phyloP scores from a whole-genome alignment of 148 eudicot species.

The Vaccinium vitisidaea region DNA sequence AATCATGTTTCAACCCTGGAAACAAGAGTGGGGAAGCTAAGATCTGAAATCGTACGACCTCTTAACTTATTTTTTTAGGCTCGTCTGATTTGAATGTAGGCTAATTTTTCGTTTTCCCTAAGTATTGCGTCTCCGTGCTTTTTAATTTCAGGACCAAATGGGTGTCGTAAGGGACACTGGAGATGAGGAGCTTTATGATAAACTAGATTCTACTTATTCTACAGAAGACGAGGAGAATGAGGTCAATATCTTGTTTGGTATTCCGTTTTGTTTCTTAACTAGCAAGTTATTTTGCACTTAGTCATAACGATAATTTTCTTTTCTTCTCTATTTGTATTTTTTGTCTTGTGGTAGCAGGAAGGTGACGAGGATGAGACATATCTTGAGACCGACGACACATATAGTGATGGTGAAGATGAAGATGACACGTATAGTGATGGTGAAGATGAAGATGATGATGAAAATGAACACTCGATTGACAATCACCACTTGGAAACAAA shows the following conservation, averaged over 20 bases:
- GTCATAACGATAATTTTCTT: neutral
- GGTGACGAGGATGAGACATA: conserved; percentile 51
- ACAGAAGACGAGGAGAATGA: conserved; percentile 82
- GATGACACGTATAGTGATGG: conserved; percentile 37
- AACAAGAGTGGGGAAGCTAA: conserved; percentile 55
- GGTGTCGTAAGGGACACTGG: conserved; percentile 40
- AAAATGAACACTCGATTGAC: conserved; percentile 22
- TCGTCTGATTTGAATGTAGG: neutral
- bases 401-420: conserved; percentile 34
- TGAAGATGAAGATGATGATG: conserved; percentile 40
- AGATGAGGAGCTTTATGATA: conserved; percentile 55
- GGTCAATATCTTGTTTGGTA: conserved; percentile 36
- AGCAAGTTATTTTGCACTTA: neutral
- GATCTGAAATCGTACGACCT: conserved; percentile 69
- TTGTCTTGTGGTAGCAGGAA: conserved; percentile 46
- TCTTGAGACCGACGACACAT: conserved; percentile 34
- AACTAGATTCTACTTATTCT: conserved; percentile 67
- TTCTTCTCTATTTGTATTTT: neutral
- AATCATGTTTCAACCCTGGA: conserved; percentile 63
- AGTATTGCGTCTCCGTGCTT: neutral
- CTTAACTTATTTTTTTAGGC: conserved; percentile 6
- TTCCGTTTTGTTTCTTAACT: neutral
- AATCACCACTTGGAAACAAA: conserved; percentile 30
- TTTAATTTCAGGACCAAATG: conserved; percentile 60
- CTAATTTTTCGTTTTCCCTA: neutral